Evolutionary conservation across 2,329 filamentous ascomycete genomes (phyloP).

Genomic region (Macrophomina pseudophaseolina): DNA sequence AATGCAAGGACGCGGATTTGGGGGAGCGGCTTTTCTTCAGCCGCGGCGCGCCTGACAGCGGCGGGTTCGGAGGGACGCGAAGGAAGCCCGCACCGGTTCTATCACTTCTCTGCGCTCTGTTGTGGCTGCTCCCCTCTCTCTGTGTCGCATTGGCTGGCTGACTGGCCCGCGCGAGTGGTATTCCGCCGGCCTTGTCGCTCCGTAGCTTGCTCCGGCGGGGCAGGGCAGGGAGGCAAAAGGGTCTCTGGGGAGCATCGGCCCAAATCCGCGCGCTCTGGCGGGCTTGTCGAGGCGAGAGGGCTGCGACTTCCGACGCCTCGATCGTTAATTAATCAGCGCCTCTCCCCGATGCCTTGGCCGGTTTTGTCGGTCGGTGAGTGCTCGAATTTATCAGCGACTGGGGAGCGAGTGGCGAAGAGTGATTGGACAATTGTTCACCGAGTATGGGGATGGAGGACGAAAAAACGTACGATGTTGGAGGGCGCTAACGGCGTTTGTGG

Average conservation of each 20-base stretch:
- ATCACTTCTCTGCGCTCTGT: neutral
- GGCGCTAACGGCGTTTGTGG: slow-evolving; percentile 13
- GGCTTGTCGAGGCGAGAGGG: neutral
- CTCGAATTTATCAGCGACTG: slow-evolving; percentile 9
- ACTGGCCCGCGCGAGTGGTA: too few species aligned
- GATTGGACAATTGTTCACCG: neutral
- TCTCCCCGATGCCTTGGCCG: neutral
- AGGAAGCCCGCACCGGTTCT: too few species aligned
- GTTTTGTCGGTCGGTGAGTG: neutral
- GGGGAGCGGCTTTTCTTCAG: neutral
- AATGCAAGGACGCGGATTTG: too few species aligned
- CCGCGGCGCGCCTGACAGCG: neutral
- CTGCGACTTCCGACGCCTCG: neutral
- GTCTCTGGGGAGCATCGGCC: neutral
- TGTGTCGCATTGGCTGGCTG: too few species aligned
- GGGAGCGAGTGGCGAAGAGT: neutral
- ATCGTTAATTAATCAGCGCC: neutral
- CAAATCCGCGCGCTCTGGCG: neutral
- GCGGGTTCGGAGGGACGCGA: neutral
- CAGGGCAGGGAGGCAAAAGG: too few species aligned
- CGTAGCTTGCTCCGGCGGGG: neutral
- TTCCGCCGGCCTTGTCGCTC: neutral
- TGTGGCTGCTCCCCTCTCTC: too few species aligned
- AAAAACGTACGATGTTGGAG: slow-evolving; percentile 19
- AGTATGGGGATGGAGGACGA: neutral